Evolutionary conservation across 75 land plant species (phyloP).

Genomic region (Picea glauca): DNA sequence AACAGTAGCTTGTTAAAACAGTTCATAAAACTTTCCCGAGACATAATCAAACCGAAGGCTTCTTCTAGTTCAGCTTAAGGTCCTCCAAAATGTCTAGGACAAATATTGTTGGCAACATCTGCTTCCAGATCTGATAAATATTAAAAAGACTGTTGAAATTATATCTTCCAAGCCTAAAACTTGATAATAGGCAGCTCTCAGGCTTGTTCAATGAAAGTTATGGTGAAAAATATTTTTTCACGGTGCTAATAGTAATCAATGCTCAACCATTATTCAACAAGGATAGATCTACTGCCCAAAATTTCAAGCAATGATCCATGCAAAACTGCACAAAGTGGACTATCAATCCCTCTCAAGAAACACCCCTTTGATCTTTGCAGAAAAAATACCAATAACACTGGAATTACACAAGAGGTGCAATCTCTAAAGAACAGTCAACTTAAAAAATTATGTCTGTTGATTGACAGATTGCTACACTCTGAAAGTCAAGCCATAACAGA

Average conservation of each 20-base stretch:
- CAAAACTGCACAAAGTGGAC: neutral
- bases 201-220: neutral
- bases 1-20: neutral
- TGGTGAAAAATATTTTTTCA: neutral
- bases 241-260: neutral
- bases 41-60: neutral
- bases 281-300: neutral
- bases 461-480: neutral
- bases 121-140: neutral
- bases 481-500: neutral
- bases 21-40: neutral
- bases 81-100: neutral
- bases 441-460: neutral
- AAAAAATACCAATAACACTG: neutral
- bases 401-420: neutral
- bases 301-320: neutral
- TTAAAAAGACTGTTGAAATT: neutral
- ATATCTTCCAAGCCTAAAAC: neutral
- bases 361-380: neutral
- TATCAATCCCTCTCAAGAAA: neutral
- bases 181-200: slow-evolving; percentile 2
- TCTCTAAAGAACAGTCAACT: neutral
- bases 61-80: neutral
- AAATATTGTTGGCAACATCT: neutral
- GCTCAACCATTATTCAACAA: neutral